phyloP scores from a whole-genome alignment of 2,329 filamentous ascomycete genomes.

The Fusarium papillatum region DNA sequence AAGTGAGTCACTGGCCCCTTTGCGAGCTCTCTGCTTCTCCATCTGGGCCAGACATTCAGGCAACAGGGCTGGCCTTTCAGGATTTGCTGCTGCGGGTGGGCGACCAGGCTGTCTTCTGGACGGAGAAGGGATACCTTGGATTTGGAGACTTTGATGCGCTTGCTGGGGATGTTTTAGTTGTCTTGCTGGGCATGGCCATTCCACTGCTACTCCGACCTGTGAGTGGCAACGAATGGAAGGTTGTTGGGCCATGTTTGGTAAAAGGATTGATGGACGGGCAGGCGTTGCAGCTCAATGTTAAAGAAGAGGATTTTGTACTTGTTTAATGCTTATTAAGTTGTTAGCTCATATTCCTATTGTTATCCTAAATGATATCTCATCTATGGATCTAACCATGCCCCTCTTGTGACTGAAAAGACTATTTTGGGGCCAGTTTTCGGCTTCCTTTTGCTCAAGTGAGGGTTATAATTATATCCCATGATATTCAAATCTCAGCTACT shows the following conservation, averaged over 20 bases:
- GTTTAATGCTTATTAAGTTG: not conserved
- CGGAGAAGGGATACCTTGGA: not conserved
- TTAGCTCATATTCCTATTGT: not conserved
- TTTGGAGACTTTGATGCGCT: not conserved
- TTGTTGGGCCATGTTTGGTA: not conserved
- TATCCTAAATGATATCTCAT: not conserved
- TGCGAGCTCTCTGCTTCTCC: not conserved
- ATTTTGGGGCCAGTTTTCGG: no score
- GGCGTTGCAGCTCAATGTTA: not conserved
- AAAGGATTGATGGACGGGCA: not conserved
- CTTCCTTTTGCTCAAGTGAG: no score
- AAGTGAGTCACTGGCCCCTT: not conserved
- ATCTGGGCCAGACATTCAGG: not conserved
- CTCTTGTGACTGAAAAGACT: no score
- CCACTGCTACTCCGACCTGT: not conserved
- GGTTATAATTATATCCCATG: no score
- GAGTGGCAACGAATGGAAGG: not conserved
- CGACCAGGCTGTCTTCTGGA: not conserved
- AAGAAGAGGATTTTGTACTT: not conserved
- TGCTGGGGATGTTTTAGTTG: not conserved
- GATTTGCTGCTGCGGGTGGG: not conserved
- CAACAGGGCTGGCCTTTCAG: not conserved
- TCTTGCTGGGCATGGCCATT: not conserved
- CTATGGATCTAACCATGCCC: not conserved
- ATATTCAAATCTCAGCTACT: no score